These are phyloP conservation scores for Alternaria arbusti DNA, from an alignment of 2,329 filamentous ascomycete species.

Conservation along the genomic window DNA sequence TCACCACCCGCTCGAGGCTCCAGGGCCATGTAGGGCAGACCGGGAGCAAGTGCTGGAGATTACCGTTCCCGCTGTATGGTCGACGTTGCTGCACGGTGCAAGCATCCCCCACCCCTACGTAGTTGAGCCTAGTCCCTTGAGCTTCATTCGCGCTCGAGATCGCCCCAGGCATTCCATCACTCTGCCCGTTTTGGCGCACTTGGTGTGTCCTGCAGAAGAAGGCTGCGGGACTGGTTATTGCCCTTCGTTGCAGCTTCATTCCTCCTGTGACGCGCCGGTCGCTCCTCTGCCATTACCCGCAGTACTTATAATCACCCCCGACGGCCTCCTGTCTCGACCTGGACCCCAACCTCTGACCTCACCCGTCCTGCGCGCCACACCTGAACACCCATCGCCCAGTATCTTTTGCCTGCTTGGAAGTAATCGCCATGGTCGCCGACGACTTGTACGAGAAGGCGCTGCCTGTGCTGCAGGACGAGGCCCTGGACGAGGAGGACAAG, in stretches of 20 bases:
- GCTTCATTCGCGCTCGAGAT: constrained; percentile 29
- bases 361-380: constrained; percentile 5
- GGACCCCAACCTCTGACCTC: constrained; percentile 10
- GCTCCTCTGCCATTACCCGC: constrained; percentile 22
- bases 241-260: constrained; percentile 28
- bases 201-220: constrained; percentile 21
- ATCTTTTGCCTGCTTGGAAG: constrained; percentile 5
- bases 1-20: not conserved
- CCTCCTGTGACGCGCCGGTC: constrained; percentile 27
- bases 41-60: constrained; percentile 9
- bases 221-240: constrained; percentile 23
- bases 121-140: constrained; percentile 23
- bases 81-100: constrained; percentile 14
- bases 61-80: constrained; percentile 11
- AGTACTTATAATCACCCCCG: constrained; percentile 30
- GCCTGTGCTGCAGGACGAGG: constrained; percentile 81
- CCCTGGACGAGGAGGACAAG: constrained; percentile 92
- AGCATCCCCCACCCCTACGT: constrained; percentile 24
- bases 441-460: constrained; percentile 90
- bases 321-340: constrained; percentile 19
- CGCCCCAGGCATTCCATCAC: constrained; percentile 25
- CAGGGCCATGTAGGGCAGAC: constrained; percentile 10
- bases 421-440: constrained; percentile 80
- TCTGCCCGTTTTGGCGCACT: constrained; percentile 23
- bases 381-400: constrained; percentile 6